Evolutionary conservation across 345 rosid genomes (phyloP).

Genomic region (Passiflora organensis): DNA sequence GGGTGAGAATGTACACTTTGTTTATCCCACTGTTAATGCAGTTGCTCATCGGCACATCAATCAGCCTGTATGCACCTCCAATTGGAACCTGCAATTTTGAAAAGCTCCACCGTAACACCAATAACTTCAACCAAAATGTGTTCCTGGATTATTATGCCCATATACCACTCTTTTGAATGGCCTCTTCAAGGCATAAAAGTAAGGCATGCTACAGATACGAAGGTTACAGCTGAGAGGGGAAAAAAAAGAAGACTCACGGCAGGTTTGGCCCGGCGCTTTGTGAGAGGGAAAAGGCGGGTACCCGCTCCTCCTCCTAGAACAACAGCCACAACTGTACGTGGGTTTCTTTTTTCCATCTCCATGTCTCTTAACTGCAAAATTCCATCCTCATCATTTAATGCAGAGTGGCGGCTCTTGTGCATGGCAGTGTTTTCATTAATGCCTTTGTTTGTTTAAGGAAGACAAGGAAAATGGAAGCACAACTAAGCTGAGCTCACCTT

Average conservation of each 20-base stretch:
- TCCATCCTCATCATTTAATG: no score
- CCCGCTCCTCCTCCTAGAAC: slow-evolving; percentile 98
- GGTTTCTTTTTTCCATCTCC: slow-evolving; percentile 57
- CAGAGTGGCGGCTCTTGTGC: no score
- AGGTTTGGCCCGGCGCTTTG: slow-evolving; percentile 93
- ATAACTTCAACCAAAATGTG: no score
- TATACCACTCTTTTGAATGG: no score
- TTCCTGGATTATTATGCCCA: no score
- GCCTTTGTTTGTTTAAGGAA: not conserved
- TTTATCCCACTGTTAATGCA: slow-evolving; percentile 93
- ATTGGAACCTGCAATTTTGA: slow-evolving; percentile 54
- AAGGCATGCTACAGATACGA: no score
- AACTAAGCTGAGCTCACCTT: slow-evolving; percentile 33
- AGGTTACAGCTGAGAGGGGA: no score
- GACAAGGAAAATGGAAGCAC: not conserved
- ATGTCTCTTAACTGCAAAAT: slow-evolving; percentile 55
- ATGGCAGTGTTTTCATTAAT: not conserved
- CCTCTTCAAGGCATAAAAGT: no score
- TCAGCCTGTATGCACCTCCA: slow-evolving; percentile 91
- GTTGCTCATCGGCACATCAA: slow-evolving; percentile 99
- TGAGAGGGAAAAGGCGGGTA: slow-evolving; percentile 96
- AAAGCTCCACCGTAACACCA: not conserved
- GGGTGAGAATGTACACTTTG: slow-evolving; percentile 93
- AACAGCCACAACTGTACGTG: slow-evolving; percentile 73
- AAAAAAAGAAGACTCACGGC: slow-evolving; percentile 61